Evolutionary conservation across 129 eudicot genomes (phyloP), one percentile per base, ranked within the genome.

Genomic region (Pulicaria dysenterica): DNA sequence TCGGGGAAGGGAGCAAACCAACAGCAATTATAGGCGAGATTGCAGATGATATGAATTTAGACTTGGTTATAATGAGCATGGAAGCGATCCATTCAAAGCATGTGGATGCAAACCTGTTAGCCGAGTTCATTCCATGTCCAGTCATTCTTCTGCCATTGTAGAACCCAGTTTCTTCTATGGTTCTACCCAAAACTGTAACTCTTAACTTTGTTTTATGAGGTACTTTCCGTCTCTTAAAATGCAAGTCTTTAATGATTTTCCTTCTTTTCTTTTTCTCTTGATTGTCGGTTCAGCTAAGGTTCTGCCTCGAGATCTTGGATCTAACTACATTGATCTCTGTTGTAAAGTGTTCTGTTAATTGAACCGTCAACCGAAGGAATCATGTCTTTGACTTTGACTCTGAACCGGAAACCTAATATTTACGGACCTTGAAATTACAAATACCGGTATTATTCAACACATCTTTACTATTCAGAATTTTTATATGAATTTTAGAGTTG

Each of bases 51-150:
- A 76, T 94, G 96, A 86, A 79, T 73, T 76, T 87, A 76, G 96
- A 94, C 76, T 64, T 94, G 73, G 98, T 94, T 14, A 83, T 94
- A 7, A 82, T 94, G 96, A 90, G 98, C 81, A 94, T 94, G 98
- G 98, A 94, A 72, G 96, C 98, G 57, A 84, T 94, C 55, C 98
- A 94, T 73, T 94, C 98, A 42, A 94, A 94, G 82, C 98, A 87
- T 39, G 96, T 94, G 31, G 98, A 94, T 73, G 98, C 98, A 17
- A 94, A 94, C 73, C 81, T 94, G 43, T 68, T 94, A 31, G 98
- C 98, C 3, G 98, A 94, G 91, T 94, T 94, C 83, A 79, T 94
- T 76, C 98, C 98, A 0, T 93, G 98, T 48, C 96, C 98, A 36
- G 96, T 94, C 8, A 72, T 94, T 46, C 90, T 94, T 67, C 84